phyloP scores from a whole-genome alignment of 495 filamentous ascomycete genomes.

The Letharia columbiana region DNA sequence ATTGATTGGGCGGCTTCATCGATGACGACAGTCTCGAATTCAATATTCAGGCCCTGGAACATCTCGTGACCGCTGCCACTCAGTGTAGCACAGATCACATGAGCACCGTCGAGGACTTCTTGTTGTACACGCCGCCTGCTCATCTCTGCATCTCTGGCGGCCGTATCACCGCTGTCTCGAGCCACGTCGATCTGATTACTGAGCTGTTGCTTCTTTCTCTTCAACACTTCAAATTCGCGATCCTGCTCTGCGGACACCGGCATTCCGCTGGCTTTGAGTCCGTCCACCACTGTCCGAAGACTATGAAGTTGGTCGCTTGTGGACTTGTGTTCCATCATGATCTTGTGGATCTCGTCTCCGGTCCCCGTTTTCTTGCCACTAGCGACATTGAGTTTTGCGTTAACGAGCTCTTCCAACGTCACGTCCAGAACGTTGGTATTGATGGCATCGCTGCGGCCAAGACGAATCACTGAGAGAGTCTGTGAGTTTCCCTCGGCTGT shows the following conservation, averaged over 20 bases:
- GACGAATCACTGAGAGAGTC: constrained; percentile 72
- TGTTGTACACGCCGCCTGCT: constrained; percentile 78
- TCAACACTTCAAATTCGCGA: constrained; percentile 63
- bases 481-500: constrained; percentile 61
- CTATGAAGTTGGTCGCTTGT: constrained; percentile 62
- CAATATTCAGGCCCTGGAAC: constrained; percentile 87
- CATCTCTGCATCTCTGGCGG: constrained; percentile 72
- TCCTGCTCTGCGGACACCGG: constrained; percentile 55
- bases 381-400: constrained; percentile 50
- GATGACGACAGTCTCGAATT: constrained; percentile 97
- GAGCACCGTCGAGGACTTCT: constrained; percentile 76
- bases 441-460: constrained; percentile 91
- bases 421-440: constrained; percentile 85
- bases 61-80: constrained; percentile 96
- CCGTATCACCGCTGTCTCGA: constrained; percentile 71
- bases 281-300: constrained; percentile 59
- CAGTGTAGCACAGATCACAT: constrained; percentile 91
- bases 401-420: constrained; percentile 86
- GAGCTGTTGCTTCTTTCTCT: constrained; percentile 67
- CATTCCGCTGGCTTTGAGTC: constrained; percentile 54
- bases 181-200: constrained; percentile 75
- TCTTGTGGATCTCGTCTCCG: constrained; percentile 57
- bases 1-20: constrained; percentile 98
- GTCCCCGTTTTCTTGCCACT: constrained; percentile 32
- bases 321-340: constrained; percentile 74